phyloP scores from a whole-genome alignment of 495 filamentous ascomycete genomes.

The Talaromyces ruber region DNA sequence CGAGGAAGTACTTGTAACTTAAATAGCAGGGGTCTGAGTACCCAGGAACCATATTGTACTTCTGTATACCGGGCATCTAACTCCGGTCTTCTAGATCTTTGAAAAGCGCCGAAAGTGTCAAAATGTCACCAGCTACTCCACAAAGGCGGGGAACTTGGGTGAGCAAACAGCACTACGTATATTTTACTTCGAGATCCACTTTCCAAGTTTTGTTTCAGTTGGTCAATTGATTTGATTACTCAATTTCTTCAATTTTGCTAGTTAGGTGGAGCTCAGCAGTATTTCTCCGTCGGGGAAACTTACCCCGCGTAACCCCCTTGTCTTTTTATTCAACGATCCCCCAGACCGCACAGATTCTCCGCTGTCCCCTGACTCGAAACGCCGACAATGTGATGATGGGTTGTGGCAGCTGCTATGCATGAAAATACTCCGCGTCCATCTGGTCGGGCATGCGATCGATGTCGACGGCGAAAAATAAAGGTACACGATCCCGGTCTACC shows the following conservation, averaged over 20 bases:
- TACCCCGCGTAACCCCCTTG: background rate
- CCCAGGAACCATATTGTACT: background rate
- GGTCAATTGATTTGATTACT: background rate
- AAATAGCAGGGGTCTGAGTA: background rate
- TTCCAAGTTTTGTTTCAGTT: background rate
- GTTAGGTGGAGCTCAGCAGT: background rate
- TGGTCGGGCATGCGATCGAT: constrained; percentile 15
- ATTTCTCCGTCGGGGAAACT: background rate
- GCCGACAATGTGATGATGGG: background rate
- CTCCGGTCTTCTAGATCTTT: background rate
- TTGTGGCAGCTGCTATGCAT: background rate
- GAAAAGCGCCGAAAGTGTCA: background rate
- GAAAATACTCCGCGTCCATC: constrained; percentile 4
- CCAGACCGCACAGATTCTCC: background rate
- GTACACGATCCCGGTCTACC: constrained; percentile 5
- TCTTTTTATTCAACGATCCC: background rate
- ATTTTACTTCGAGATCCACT: background rate
- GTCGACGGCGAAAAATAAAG: constrained; percentile 17
- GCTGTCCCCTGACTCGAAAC: background rate
- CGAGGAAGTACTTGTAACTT: background rate
- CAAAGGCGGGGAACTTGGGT: background rate
- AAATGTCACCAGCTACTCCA: background rate
- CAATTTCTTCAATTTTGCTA: background rate
- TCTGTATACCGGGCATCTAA: background rate
- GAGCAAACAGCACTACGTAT: background rate